Evolutionary conservation across 139 green algal species (phyloP).

Genomic region (Asterochloris erici): DNA sequence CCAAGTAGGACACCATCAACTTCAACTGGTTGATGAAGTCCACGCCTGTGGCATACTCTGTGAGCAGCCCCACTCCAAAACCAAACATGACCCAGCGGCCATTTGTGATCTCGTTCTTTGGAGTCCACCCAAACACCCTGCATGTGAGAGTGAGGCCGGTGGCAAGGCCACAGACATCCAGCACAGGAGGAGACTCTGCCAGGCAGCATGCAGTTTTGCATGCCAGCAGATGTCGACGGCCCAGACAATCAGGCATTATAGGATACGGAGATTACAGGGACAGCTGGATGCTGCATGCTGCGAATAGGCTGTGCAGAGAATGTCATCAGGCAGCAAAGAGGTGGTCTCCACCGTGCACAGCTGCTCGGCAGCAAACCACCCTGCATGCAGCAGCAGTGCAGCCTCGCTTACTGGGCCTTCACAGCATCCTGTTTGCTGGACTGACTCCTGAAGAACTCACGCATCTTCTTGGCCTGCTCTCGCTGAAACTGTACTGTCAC

Average conservation of each 20-base stretch:
- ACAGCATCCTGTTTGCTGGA: constrained; percentile 29
- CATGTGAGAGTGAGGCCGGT: not conserved
- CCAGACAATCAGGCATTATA: not conserved
- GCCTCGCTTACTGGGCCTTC: constrained; percentile 39
- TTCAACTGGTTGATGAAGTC: constrained; percentile 87
- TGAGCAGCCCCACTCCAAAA: constrained; percentile 86
- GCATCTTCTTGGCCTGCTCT: constrained; percentile 87
- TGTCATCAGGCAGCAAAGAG: not conserved
- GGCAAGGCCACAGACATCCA: not conserved
- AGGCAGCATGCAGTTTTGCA: not conserved
- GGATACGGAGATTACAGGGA: not conserved
- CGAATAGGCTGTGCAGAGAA: not conserved
- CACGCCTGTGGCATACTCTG: constrained; percentile 94
- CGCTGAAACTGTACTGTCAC: constrained; percentile 90
- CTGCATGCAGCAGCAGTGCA: not conserved
- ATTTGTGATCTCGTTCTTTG: constrained; percentile 90
- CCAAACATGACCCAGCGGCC: constrained; percentile 98
- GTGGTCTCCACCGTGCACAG: no score
- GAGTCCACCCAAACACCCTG: constrained; percentile 90
- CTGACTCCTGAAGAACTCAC: constrained; percentile 80
- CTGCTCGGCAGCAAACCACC: not conserved
- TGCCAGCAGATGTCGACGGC: not conserved
- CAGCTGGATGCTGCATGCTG: not conserved
- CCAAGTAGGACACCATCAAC: constrained; percentile 79
- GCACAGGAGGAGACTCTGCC: not conserved